Conservation (phyloP, 768 basidiomycete species). For the Lactarius akahatsu region DNA sequence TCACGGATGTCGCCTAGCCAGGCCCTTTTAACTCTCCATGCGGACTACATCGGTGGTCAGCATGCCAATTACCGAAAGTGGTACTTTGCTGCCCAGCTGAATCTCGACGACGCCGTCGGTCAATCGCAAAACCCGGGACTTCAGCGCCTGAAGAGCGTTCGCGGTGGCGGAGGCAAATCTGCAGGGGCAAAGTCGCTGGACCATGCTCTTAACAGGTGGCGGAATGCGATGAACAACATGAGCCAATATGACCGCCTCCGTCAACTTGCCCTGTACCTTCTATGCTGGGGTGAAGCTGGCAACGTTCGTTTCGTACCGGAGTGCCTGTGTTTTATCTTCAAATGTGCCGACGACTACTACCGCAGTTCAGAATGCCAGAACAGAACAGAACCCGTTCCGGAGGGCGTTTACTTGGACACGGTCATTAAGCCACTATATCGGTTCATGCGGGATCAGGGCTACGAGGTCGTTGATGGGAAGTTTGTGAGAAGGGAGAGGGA, state of each 20-base stretch:
- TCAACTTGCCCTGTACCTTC: constrained; percentile 91
- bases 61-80: constrained; percentile 99
- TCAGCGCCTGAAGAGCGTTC: constrained; percentile 82
- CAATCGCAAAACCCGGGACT: constrained; percentile 92
- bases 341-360: constrained; percentile 99
- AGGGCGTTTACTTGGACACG: constrained; percentile 88
- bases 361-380: constrained; percentile 98
- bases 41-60: constrained; percentile 98
- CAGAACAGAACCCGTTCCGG: constrained; percentile 86
- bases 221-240: constrained; percentile 99
- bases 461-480: constrained; percentile 92
- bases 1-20: constrained; percentile 97
- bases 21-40: constrained; percentile 93
- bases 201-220: constrained; percentile 91
- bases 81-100: constrained; percentile 99
- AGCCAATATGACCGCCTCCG: constrained; percentile 97
- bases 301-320: constrained; percentile 98
- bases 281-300: constrained; percentile 98
- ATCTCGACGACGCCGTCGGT: constrained; percentile 98
- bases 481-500: constrained; percentile 93
- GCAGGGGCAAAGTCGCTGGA: constrained; percentile 80
- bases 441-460: constrained; percentile 96
- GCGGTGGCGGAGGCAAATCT: constrained; percentile 54
- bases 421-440: constrained; percentile 94
- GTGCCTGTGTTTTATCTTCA: constrained; percentile 98